Percentiles rank a stretch among this genome's conserved stretches.
Evolutionary conservation across 2,329 filamentous ascomycete genomes (phyloP).

Genomic region (Fusarium sp.): DNA sequence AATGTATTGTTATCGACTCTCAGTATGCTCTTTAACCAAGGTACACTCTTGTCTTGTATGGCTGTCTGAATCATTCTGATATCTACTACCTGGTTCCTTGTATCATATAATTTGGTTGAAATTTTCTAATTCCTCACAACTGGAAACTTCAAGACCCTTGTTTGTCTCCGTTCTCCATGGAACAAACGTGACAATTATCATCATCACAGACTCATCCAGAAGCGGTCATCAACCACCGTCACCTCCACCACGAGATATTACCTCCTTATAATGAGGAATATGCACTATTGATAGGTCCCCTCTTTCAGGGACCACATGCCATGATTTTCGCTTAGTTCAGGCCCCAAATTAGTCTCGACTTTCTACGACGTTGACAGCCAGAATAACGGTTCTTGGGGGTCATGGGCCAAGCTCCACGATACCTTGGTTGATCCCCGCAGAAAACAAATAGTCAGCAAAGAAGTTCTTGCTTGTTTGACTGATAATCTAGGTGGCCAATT

Average conservation of each 20-base stretch:
- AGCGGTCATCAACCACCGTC: slow-evolving; percentile 32
- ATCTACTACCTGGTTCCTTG: not conserved
- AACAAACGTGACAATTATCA: slow-evolving; percentile 19
- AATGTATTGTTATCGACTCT: not conserved
- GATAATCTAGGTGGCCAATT: not conserved
- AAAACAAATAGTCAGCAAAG: not conserved
- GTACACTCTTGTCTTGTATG: not conserved
- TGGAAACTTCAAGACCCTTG: slow-evolving; percentile 13
- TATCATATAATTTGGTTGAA: not conserved
- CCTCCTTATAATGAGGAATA: not conserved
- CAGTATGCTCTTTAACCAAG: not conserved
- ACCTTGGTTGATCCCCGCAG: slow-evolving; percentile 16
- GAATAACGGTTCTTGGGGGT: slow-evolving; percentile 7
- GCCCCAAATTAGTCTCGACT: not conserved
- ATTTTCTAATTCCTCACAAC: not conserved
- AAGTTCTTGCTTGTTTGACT: slow-evolving; percentile 16
- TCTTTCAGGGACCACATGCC: slow-evolving; percentile 3
- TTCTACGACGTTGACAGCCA: not conserved
- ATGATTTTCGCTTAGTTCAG: slow-evolving; percentile 1
- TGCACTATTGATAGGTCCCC: not conserved
- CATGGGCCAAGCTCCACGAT: slow-evolving; percentile 37
- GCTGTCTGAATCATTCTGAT: not conserved
- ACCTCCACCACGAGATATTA: slow-evolving; percentile 12
- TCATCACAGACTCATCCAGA: not conserved
- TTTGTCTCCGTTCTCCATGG: slow-evolving; percentile 21